Evolutionary conservation across 768 basidiomycete species (phyloP).

Genomic region (Lactarius deliciosus): DNA sequence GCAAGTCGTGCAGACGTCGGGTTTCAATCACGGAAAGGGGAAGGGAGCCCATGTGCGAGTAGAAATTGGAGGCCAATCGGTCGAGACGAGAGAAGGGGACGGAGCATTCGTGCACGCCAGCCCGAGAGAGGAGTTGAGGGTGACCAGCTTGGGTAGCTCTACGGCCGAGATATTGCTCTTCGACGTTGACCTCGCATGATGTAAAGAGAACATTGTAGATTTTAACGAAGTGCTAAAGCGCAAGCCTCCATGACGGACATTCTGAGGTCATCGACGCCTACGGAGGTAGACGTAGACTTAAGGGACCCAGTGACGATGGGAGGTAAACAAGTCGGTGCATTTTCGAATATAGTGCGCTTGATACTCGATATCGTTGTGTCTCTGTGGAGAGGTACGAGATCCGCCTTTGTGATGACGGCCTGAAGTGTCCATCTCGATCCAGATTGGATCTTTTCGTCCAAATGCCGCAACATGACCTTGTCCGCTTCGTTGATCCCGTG

Average conservation of each 20-base stretch:
- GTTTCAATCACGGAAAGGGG: constrained; percentile 63
- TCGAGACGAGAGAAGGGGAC: constrained; percentile 81
- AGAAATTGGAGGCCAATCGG: constrained; percentile 40
- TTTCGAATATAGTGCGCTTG: constrained; percentile 50
- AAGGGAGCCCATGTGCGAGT: constrained; percentile 61
- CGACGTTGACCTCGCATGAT: constrained; percentile 52
- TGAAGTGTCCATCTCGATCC: constrained; percentile 60
- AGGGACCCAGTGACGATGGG: constrained; percentile 58
- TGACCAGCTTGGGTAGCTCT: constrained; percentile 64
- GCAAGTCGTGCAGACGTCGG: constrained; percentile 83
- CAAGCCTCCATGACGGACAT: constrained; percentile 61
- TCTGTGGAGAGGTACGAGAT: constrained; percentile 44
- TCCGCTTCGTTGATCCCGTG: constrained; percentile 61
- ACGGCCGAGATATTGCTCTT: constrained; percentile 79
- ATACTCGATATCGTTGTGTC: constrained; percentile 43
- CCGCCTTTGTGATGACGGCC: constrained; percentile 70
- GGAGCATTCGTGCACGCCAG: constrained; percentile 70
- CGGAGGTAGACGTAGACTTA: constrained; percentile 48
- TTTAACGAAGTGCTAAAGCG: constrained; percentile 36
- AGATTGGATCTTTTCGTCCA: constrained; percentile 42
- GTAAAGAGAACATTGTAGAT: not conserved
- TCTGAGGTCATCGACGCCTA: constrained; percentile 59
- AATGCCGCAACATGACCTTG: constrained; percentile 56
- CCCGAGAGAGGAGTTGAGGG: constrained; percentile 43
- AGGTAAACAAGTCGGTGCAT: constrained; percentile 60